Evolutionary conservation across 2,329 filamentous ascomycete genomes (phyloP).

Genomic region (Hymenoscyphus repandus): DNA sequence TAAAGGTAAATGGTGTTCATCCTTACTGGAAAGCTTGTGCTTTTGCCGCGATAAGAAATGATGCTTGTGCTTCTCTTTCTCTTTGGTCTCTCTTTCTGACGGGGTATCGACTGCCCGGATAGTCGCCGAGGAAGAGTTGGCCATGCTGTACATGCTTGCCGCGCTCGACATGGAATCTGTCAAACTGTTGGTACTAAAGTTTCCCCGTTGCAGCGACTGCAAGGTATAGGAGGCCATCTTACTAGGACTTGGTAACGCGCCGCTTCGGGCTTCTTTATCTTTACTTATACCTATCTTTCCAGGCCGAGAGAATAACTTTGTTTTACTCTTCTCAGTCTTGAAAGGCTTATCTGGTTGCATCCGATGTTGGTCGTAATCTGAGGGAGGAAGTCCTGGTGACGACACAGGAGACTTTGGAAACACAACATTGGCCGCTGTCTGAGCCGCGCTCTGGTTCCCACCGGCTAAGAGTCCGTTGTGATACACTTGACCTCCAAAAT

Average conservation of each 20-base stretch:
- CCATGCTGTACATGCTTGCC: conserved; percentile 64
- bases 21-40: conserved; percentile 67
- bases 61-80: conserved; percentile 71
- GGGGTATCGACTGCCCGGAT: conserved; percentile 58
- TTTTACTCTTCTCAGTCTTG: conserved; percentile 67
- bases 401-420: conserved; percentile 50
- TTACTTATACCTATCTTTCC: conserved; percentile 68
- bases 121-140: conserved; percentile 73
- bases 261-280: conserved; percentile 57
- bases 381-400: conserved; percentile 29
- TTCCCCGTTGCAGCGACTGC: conserved; percentile 58
- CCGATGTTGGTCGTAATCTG: conserved; percentile 32
- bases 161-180: conserved; percentile 49
- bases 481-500: conserved; percentile 45
- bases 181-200: conserved; percentile 68
- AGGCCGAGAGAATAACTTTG: conserved; percentile 75
- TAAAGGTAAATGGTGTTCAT: conserved; percentile 66
- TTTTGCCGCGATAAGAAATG: conserved; percentile 77
- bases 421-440: conserved; percentile 67
- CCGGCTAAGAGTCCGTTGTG: conserved; percentile 55
- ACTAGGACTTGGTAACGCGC: conserved; percentile 66
- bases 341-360: conserved; percentile 50
- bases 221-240: conserved; percentile 62
- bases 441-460: conserved; percentile 59
- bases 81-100: conserved; percentile 40